Conservation (phyloP, 2,329 filamentous ascomycete genomes). For the Cladosporium phlei region DNA sequence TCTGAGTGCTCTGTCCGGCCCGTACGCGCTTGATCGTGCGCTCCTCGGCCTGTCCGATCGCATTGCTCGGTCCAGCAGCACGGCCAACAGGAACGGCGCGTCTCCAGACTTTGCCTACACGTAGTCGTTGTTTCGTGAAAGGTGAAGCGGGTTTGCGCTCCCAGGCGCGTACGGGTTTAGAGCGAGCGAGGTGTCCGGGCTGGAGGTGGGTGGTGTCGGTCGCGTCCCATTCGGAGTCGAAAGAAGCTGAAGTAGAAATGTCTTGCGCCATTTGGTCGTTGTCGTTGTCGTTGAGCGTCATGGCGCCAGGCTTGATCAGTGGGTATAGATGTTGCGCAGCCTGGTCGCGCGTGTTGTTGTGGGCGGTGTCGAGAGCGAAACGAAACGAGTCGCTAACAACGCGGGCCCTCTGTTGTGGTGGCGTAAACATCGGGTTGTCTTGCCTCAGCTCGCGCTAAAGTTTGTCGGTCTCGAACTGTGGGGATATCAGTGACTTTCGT, state of each 20-base stretch:
- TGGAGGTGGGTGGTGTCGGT: conserved; percentile 39
- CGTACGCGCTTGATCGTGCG: conserved; percentile 18
- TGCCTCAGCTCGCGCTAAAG: too few relatives aligned
- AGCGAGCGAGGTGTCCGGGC: conserved; percentile 37
- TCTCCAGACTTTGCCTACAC: conserved; percentile 43
- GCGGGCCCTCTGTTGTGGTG: too few relatives aligned
- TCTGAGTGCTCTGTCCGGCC: conserved; percentile 20
- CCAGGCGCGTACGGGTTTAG: conserved; percentile 45
- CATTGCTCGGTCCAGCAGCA: conserved; percentile 4
- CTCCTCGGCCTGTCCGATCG: neutral
- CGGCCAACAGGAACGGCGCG: conserved; percentile 20
- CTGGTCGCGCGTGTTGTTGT: conserved; percentile 6
- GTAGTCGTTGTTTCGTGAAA: conserved; percentile 32
- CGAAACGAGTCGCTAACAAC: too few relatives aligned
- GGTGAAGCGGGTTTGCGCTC: conserved; percentile 44
- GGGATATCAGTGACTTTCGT: too few relatives aligned
- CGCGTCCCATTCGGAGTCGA: conserved; percentile 38
- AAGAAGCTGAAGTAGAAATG: conserved; percentile 17
- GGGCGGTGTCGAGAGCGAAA: conserved; percentile 8
- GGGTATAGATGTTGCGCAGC: conserved; percentile 3
- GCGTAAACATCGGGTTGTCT: too few relatives aligned
- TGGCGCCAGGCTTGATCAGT: neutral
- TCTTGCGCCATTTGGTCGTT: conserved; percentile 5
- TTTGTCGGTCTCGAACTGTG: too few relatives aligned
- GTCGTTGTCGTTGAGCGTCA: conserved; percentile 3